A percentile compares a stretch with the other conserved stretches of the same genome.
phyloP scores from a whole-genome alignment of 2,329 filamentous ascomycete genomes.

The Metarhizium album region DNA sequence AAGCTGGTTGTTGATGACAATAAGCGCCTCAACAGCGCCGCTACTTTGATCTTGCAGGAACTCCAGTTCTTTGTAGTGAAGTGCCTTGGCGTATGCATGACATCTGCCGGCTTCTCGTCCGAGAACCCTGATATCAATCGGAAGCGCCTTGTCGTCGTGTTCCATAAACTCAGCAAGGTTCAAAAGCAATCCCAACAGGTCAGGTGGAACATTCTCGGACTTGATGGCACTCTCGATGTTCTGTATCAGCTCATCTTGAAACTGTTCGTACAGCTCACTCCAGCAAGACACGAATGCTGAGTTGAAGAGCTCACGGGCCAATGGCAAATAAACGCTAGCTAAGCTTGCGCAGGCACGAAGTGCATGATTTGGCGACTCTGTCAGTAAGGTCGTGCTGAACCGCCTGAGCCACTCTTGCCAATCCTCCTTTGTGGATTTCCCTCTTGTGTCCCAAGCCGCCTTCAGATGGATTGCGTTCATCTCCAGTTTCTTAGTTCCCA shows the following conservation, averaged over 20 bases:
- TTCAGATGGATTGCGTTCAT: constrained; percentile 98
- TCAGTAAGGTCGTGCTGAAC: constrained; percentile 89
- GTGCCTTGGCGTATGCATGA: constrained; percentile 92
- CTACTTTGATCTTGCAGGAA: constrained; percentile 97
- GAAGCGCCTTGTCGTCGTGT: constrained; percentile 94
- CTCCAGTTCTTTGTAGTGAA: constrained; percentile 98
- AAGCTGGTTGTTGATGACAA: constrained; percentile 98
- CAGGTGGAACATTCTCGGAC: constrained; percentile 89
- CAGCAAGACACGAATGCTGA: constrained; percentile 98
- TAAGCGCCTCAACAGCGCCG: constrained; percentile 88
- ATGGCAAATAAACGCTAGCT: constrained; percentile 80
- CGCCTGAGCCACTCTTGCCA: constrained; percentile 99
- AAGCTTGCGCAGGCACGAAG: constrained; percentile 85
- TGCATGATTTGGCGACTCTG: constrained; percentile 92
- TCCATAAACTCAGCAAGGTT: constrained; percentile 99
- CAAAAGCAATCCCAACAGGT: constrained; percentile 84
- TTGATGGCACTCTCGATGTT: constrained; percentile 94
- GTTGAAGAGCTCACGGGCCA: constrained; percentile 93
- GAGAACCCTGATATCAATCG: constrained; percentile 90
- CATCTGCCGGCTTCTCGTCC: constrained; percentile 93
- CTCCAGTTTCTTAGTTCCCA: constrained; percentile 84
- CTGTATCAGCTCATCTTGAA: constrained; percentile 89
- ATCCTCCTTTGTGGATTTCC: constrained; percentile 95
- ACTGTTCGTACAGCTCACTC: constrained; percentile 94
- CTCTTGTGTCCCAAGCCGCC: constrained; percentile 90